Evolutionary conservation across 2,329 filamentous ascomycete genomes (phyloP).

Genomic region (Penicillium brasilianum): DNA sequence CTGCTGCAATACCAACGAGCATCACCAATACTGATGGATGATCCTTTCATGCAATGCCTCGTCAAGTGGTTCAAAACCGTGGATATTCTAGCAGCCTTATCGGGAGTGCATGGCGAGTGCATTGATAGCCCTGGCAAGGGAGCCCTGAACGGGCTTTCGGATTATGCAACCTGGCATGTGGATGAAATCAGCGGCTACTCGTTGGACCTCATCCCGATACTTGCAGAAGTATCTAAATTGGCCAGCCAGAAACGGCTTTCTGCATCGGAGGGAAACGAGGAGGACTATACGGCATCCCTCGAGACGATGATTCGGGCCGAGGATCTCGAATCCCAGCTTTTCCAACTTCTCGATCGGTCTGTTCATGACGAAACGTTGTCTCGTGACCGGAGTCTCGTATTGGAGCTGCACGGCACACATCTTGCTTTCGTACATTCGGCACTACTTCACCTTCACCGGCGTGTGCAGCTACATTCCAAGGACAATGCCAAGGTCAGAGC

Average conservation of each 20-base stretch:
- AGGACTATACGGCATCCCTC: not conserved
- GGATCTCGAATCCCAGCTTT: constrained; percentile 19
- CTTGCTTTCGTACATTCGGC: constrained; percentile 35
- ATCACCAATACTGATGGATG: constrained; percentile 1
- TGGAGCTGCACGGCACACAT: constrained; percentile 33
- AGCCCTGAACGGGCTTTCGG: constrained; percentile 16
- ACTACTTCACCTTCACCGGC: constrained; percentile 36
- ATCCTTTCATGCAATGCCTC: constrained; percentile 29
- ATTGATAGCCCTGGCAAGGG: constrained; percentile 17
- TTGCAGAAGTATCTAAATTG: constrained; percentile 30
- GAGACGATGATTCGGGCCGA: constrained; percentile 12
- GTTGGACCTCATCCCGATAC: constrained; percentile 32
- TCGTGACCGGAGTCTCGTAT: constrained; percentile 17
- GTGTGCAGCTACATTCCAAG: constrained; percentile 30
- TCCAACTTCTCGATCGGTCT: constrained; percentile 15
- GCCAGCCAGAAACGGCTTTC: constrained; percentile 12
- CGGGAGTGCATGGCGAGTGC: constrained; percentile 21
- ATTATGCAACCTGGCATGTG: constrained; percentile 13
- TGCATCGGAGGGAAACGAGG: not conserved
- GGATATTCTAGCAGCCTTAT: constrained; percentile 35
- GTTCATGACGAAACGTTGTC: constrained; percentile 7
- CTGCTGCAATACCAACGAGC: constrained; percentile 23
- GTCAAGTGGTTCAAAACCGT: constrained; percentile 40
- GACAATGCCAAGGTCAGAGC: constrained; percentile 26
- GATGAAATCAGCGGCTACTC: constrained; percentile 41